phyloP scores from a whole-genome alignment of 2,329 filamentous ascomycete genomes.

The Pseudogymnoascus sp. region DNA sequence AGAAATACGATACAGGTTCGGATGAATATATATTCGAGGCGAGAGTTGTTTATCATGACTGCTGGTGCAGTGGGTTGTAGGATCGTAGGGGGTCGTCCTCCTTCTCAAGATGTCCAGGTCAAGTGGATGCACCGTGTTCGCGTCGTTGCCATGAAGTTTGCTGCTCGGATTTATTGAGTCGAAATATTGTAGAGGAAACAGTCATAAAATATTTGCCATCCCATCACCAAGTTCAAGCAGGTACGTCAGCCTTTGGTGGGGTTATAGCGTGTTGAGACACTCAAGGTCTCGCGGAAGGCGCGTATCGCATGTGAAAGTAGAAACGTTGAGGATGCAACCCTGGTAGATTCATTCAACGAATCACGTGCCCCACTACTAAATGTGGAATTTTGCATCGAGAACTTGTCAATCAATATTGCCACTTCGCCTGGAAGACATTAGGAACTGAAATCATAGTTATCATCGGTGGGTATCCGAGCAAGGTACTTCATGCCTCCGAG shows the following conservation, averaged over 20 bases:
- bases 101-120: background rate
- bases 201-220: background rate
- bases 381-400: background rate
- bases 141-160: background rate
- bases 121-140: background rate
- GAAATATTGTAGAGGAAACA: background rate
- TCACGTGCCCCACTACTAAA: background rate
- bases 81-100: background rate
- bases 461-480: background rate
- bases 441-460: background rate
- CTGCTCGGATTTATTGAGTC: background rate
- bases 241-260: constrained; percentile 7
- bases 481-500: background rate
- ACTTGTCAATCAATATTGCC: background rate
- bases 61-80: background rate
- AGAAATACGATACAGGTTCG: constrained; percentile 40
- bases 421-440: background rate
- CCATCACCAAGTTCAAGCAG: background rate
- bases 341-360: background rate
- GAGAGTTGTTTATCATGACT: constrained; percentile 29
- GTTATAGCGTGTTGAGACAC: background rate
- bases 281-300: background rate
- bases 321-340: constrained; percentile 4
- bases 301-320: constrained; percentile 3
- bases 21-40: constrained; percentile 33